These are phyloP conservation scores for Candida frijolesensis DNA, from an alignment of 1,139 yeast genomes.

Conservation along the genomic window DNA sequence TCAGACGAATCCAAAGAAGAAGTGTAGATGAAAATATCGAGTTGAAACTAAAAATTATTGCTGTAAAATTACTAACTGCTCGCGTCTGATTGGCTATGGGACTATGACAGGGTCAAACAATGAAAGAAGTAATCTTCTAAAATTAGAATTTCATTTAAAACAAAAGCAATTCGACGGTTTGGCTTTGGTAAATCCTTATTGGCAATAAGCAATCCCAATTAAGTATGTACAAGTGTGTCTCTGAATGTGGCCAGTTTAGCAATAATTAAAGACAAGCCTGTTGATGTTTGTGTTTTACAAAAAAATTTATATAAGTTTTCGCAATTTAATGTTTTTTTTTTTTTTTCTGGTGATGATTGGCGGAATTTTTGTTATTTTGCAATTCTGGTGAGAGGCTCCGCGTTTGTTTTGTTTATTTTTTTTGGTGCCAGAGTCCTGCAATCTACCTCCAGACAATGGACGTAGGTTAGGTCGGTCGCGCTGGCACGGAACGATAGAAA, in stretches of 20 bases:
- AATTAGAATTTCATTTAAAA: neutral
- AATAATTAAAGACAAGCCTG: too few species aligned
- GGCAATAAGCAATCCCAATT: neutral
- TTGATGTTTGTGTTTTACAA: neutral
- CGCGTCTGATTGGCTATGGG: neutral
- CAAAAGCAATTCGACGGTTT: slow-evolving; percentile 1
- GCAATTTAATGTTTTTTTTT: neutral
- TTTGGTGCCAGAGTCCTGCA: neutral
- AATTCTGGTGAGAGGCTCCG: neutral
- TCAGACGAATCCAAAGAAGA: neutral
- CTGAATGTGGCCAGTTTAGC: neutral
- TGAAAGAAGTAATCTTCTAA: neutral
- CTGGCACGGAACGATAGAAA: neutral
- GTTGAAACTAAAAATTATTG: neutral
- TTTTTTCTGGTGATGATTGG: neutral
- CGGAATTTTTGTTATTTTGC: neutral
- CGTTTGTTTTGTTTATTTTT: neutral
- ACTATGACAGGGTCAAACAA: neutral
- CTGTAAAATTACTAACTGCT: neutral
- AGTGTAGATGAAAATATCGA: neutral
- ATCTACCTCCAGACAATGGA: neutral
- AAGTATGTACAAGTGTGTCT: neutral
- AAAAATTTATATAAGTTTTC: neutral
- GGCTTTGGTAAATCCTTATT: neutral
- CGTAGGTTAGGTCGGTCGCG: neutral